Percentiles rank a stretch among this genome's conserved stretches.
Evolutionary conservation across 2,329 filamentous ascomycete species (phyloP).

Genomic region (Podosphaera fusca): DNA sequence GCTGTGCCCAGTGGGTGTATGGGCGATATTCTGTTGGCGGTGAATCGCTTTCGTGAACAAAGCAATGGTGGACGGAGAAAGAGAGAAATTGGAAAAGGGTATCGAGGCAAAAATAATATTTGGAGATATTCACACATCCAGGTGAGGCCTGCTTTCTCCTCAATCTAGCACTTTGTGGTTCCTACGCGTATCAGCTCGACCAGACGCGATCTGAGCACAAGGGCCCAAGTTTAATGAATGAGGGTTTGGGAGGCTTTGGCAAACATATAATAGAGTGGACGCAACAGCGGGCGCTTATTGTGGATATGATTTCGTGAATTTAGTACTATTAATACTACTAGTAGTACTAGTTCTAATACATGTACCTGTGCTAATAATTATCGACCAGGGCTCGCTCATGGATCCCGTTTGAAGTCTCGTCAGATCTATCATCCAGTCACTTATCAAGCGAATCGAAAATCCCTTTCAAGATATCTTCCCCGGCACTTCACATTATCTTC

Average conservation of each 20-base stretch:
- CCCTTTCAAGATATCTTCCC: not conserved
- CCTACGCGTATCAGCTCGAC: not conserved
- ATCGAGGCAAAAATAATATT: not conserved
- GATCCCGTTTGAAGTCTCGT: not conserved
- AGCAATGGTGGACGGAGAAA: slow-evolving; percentile 1
- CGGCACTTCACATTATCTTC: slow-evolving; percentile 8
- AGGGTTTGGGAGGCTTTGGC: slow-evolving; percentile 2
- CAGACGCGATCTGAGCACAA: not conserved
- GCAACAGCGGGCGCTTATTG: not conserved
- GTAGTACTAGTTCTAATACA: too few relatives aligned
- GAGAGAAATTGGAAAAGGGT: slow-evolving; percentile 3
- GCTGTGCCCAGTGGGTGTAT: not conserved
- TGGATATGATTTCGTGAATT: not conserved
- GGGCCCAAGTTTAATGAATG: not conserved
- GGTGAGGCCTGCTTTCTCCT: not conserved
- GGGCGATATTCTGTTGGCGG: slow-evolving; percentile 2
- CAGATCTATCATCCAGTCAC: not conserved
- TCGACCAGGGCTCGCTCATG: slow-evolving; percentile 2
- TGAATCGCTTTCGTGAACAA: slow-evolving; percentile 4
- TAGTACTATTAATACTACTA: too few relatives aligned
- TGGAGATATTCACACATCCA: not conserved
- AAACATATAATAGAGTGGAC: not conserved
- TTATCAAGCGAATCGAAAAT: not conserved
- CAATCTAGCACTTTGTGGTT: not conserved
- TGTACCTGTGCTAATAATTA: not conserved